phyloP scores from a whole-genome alignment of 768 basidiomycete genomes.

The Clavulina sp. region DNA sequence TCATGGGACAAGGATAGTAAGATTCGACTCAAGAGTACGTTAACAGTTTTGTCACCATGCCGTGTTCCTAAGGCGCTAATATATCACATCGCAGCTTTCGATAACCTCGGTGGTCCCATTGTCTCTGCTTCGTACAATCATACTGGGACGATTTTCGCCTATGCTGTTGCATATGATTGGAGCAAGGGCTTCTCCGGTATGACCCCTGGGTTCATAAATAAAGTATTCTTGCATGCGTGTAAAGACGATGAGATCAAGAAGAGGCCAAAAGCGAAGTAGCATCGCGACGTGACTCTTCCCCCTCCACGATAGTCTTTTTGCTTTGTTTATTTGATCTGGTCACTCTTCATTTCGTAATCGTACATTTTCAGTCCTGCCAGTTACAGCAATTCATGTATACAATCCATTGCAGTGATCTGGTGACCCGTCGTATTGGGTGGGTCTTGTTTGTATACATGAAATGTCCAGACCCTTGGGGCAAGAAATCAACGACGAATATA shows the following conservation, averaged over 20 bases:
- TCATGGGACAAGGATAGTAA: constrained; percentile 93
- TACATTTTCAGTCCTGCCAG: no score
- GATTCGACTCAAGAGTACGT: constrained; percentile 74
- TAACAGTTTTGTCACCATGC: background rate
- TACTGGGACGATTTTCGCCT: constrained; percentile 77
- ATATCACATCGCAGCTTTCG: background rate
- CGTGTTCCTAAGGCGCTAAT: background rate
- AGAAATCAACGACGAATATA: no score
- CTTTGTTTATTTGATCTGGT: no score
- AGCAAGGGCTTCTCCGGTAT: constrained; percentile 80
- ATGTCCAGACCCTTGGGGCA: no score
- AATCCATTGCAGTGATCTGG: no score
- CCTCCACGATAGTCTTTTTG: no score
- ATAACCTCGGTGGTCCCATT: constrained; percentile 38
- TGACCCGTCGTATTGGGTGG: no score
- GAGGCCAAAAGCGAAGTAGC: constrained; percentile 15
- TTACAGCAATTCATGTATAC: no score
- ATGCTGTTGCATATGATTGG: constrained; percentile 89
- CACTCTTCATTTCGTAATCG: no score
- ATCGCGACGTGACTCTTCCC: no score
- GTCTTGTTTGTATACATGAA: no score
- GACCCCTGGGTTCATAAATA: constrained; percentile 31
- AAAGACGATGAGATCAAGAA: constrained; percentile 26
- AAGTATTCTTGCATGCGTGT: constrained; percentile 27
- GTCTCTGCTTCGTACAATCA: constrained; percentile 71